Evolutionary conservation across 1,284 basidiomycete species (phyloP).

Genomic region (Caloboletus firmus): DNA sequence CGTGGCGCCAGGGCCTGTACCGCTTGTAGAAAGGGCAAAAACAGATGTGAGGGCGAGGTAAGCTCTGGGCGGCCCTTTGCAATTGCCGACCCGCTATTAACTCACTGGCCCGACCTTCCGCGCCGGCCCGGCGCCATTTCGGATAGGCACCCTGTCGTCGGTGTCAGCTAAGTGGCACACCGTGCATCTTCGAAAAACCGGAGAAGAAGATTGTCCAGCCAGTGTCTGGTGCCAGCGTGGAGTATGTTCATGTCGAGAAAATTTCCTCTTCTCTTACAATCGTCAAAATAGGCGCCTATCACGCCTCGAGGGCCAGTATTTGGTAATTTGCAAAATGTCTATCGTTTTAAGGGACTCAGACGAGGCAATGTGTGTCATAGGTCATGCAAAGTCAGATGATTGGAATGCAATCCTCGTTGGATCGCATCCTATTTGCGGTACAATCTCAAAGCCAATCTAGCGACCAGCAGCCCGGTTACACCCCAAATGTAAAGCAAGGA

Average conservation of each 20-base stretch:
- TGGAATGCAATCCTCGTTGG: constrained; percentile 82
- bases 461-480: constrained; percentile 36
- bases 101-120: constrained; percentile 60
- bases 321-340: constrained; percentile 45
- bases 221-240: constrained; percentile 63
- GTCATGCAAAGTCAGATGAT: constrained; percentile 91
- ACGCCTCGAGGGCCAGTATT: constrained; percentile 79
- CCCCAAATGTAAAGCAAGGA: constrained; percentile 17
- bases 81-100: constrained; percentile 31
- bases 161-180: constrained; percentile 80
- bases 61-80: constrained; percentile 28
- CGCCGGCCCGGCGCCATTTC: constrained; percentile 57
- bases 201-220: constrained; percentile 73
- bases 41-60: constrained; percentile 89
- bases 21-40: constrained; percentile 86
- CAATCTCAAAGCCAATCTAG: constrained; percentile 50
- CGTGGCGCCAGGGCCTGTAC: constrained; percentile 78
- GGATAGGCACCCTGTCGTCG: constrained; percentile 82
- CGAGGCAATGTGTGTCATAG: constrained; percentile 28
- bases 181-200: constrained; percentile 91
- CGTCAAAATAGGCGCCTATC: constrained; percentile 62
- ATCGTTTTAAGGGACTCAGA: constrained; percentile 48
- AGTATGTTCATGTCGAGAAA: constrained; percentile 44
- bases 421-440: constrained; percentile 72
- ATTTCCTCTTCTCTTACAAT: constrained; percentile 18